These are phyloP conservation scores for Diaporthe velutina DNA, from an alignment of 2,329 filamentous ascomycete genomes.

Conservation along the genomic window DNA sequence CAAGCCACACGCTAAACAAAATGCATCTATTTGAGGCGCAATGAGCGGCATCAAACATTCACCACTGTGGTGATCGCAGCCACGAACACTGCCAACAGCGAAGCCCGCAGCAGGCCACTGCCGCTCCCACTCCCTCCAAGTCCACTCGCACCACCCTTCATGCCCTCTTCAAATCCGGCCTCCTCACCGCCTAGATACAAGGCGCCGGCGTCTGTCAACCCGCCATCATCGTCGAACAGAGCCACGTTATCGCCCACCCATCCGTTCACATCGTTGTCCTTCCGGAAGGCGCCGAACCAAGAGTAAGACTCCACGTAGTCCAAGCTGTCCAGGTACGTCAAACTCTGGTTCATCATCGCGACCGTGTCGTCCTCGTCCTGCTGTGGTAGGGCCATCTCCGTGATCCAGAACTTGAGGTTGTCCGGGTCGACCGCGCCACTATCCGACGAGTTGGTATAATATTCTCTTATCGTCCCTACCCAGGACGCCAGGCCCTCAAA, in stretches of 20 bases:
- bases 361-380: slow-evolving; percentile 50
- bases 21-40: background rate
- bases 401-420: slow-evolving; percentile 52
- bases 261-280: slow-evolving; percentile 52
- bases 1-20: slow-evolving; percentile 5
- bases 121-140: slow-evolving; percentile 4
- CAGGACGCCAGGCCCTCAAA: slow-evolving; percentile 51
- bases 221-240: slow-evolving; percentile 53
- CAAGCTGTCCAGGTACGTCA: slow-evolving; percentile 50
- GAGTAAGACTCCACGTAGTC: slow-evolving; percentile 54
- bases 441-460: slow-evolving; percentile 45
- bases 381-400: slow-evolving; percentile 55
- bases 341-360: slow-evolving; percentile 56
- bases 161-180: slow-evolving; percentile 53
- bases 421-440: slow-evolving; percentile 40
- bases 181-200: slow-evolving; percentile 54
- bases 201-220: slow-evolving; percentile 53
- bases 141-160: slow-evolving; percentile 37
- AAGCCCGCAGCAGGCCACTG: slow-evolving; percentile 8
- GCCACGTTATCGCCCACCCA: slow-evolving; percentile 56
- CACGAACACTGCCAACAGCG: slow-evolving; percentile 3
- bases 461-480: slow-evolving; percentile 51
- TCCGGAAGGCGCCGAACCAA: slow-evolving; percentile 57
- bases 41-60: background rate
- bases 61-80: background rate